A percentile compares a stretch with the other conserved stretches of the same genome.
phyloP scores from a whole-genome alignment of 352 stramenopile genomes.

The Halophytophthora batemanensis region DNA sequence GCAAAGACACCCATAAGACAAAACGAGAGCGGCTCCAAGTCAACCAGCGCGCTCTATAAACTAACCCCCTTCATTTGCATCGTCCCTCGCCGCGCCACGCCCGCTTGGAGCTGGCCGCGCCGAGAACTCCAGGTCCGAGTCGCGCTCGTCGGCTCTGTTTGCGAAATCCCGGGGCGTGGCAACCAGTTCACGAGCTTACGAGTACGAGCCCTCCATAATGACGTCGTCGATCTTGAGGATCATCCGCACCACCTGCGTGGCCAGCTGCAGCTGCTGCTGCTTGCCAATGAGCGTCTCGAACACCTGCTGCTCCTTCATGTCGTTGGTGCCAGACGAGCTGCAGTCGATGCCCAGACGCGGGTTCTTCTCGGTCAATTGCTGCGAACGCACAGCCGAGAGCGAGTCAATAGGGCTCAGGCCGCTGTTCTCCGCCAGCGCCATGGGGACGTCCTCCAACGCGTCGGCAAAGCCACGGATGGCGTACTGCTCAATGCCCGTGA shows the following conservation, averaged over 20 bases:
- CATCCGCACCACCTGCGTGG: conserved; percentile 99
- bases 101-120: background rate
- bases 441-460: conserved; percentile 98
- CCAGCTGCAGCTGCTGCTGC: conserved; percentile 98
- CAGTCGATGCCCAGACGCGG: conserved; percentile 96
- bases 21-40: background rate
- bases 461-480: conserved; percentile 98
- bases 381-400: conserved; percentile 95
- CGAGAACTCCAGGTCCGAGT: background rate
- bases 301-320: conserved; percentile 99
- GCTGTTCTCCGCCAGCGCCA: conserved; percentile 99
- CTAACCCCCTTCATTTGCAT: conserved; percentile 27
- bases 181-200: conserved; percentile 38
- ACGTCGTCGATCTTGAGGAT: conserved; percentile 99
- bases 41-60: conserved; percentile 20
- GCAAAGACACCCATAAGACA: background rate
- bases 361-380: conserved; percentile 94
- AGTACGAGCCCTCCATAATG: conserved; percentile 93
- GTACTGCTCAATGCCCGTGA: conserved; percentile 92
- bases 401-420: conserved; percentile 97
- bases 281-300: conserved; percentile 99
- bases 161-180: background rate
- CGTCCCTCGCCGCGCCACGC: conserved; percentile 4
- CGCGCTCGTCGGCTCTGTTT: conserved; percentile 14
- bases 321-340: conserved; percentile 89